Base-by-base conservation (phyloP, 75 land plant species). In the Selaginella moellendorffii region DNA sequence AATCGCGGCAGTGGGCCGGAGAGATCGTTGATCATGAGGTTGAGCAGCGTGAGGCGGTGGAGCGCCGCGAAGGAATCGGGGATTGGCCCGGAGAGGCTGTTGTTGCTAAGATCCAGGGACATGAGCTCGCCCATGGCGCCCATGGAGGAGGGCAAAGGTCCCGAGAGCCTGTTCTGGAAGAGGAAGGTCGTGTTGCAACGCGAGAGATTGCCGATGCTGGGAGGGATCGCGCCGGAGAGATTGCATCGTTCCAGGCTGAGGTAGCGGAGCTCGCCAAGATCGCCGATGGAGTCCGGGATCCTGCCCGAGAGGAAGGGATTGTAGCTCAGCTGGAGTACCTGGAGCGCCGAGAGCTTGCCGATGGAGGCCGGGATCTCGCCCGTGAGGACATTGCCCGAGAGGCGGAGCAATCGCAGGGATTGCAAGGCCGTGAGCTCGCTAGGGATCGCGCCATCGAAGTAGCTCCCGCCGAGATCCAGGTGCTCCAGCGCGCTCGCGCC, bases 11-110 rank as follows among this genome's bases (percentile, higher is more conserved):
- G 77, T 17, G 31, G 54, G 9, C 97, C 97, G 29, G 71, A 23
- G 27, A 87, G 74, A 9, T 30, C 24, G 71, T 91, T 91, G 66
- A 26, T 59, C 82, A 82, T 82, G 27, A 87, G 56, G 29, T 71
- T 79, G 20, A 91, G 72, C 22, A 53, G 26, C 0, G 66, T 61
- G 17, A 91, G 79, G 31, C 65, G 59, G 17, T 26, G 42, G 9
- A 88, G 36, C 0, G 26, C 36, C 23, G 59, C 5, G 24, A 56
- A 56, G 2, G 19, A 2, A 8, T 56, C 59, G 2, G 59, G 59
- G 24, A 56, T 56, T 24, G 59, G 5, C 5, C 59, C 59, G 17
- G 19, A 28, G 24, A 68, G 65, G 36, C 1, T 22, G 65, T 68
- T 68, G 1, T 63, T 63, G 29, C 29, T 29, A 56, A 84, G 69